These are phyloP conservation scores for Emergomyces pasteurianus DNA, from an alignment of 2,329 filamentous ascomycete species.

Conservation along the genomic window DNA sequence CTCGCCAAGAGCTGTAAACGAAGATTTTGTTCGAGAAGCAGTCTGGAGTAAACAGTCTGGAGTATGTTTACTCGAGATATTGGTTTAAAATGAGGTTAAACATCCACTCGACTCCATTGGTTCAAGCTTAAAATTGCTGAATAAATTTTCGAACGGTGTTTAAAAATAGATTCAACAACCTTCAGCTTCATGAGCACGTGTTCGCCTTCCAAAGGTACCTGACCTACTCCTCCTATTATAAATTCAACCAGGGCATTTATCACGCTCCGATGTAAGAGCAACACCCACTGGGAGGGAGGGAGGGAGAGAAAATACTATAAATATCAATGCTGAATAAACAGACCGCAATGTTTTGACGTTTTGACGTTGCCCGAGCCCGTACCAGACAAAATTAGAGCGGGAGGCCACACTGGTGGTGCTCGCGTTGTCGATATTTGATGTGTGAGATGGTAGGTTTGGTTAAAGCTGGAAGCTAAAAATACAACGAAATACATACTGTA, in stretches of 20 bases:
- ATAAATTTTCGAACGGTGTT: neutral
- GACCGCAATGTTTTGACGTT: no score
- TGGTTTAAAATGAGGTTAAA: neutral
- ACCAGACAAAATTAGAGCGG: no score
- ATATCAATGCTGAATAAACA: neutral
- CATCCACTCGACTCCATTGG: neutral
- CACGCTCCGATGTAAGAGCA: neutral
- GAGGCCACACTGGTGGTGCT: no score
- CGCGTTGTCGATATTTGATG: no score
- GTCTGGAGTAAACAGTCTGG: neutral
- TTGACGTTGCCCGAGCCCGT: neutral
- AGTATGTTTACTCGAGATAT: neutral
- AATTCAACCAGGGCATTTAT: no score
- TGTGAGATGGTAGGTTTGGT: no score
- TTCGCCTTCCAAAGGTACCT: no score
- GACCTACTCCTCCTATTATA: no score
- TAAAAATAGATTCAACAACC: neutral
- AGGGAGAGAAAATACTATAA: neutral
- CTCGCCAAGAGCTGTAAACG: neutral
- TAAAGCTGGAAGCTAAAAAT: no score
- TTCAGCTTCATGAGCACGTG: no score
- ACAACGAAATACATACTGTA: no score
- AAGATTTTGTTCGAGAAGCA: neutral
- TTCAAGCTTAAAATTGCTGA: neutral
- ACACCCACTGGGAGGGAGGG: neutral